These are phyloP conservation scores for Paramarasmius palmivorus DNA, from an alignment of 1,284 basidiomycete genomes.

Conservation along the genomic window DNA sequence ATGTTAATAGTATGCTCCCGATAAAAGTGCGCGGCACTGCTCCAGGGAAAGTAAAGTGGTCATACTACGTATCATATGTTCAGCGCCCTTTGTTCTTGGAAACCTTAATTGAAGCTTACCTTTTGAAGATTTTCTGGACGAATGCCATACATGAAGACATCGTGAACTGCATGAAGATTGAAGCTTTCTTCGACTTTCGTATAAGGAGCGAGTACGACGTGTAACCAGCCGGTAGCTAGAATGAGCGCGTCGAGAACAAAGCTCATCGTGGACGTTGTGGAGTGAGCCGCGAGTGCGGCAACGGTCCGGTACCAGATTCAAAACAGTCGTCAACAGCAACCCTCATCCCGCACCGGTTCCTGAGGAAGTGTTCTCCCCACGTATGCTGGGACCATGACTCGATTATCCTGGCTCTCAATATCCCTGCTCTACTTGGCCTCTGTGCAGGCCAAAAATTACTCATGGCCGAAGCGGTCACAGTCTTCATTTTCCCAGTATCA, in stretches of 20 bases:
- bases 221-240: conserved; percentile 55
- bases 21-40: conserved; percentile 88
- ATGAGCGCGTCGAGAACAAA: conserved; percentile 55
- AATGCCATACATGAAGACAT: conserved; percentile 80
- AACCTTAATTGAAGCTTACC: conserved; percentile 40
- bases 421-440: not conserved
- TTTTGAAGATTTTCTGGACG: conserved; percentile 40
- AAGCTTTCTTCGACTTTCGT: conserved; percentile 99
- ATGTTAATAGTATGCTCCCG: conserved; percentile 67
- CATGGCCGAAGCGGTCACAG: not conserved
- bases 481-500: not conserved
- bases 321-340: not conserved
- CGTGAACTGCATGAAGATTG: conserved; percentile 90
- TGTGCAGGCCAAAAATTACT: conserved; percentile 1
- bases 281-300: not conserved
- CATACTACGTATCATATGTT: conserved; percentile 57
- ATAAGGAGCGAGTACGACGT: conserved; percentile 82
- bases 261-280: conserved; percentile 28
- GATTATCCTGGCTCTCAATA: not conserved
- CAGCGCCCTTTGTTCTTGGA: conserved; percentile 6
- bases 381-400: not conserved
- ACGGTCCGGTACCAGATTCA: not conserved
- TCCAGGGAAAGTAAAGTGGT: conserved; percentile 89
- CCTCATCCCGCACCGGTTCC: not conserved
- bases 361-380: not conserved